phyloP scores from a whole-genome alignment of 306 rosid genomes.

The Oemleria cerasiformis region DNA sequence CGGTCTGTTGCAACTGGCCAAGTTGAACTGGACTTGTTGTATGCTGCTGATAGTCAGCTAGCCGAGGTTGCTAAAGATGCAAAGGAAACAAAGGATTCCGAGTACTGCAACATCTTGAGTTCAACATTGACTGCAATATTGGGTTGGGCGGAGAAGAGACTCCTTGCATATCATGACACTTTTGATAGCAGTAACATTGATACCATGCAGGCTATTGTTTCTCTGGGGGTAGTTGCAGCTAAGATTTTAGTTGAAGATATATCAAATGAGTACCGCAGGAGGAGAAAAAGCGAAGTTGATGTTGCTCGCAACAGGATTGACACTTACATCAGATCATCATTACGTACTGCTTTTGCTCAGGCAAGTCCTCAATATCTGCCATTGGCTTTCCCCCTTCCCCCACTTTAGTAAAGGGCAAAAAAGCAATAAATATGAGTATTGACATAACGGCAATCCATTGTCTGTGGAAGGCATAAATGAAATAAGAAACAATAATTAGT shows the following conservation, averaged over 20 bases:
- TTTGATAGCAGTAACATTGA: conserved; percentile 75
- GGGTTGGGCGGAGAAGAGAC: conserved; percentile 99
- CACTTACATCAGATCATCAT: conserved; percentile 90
- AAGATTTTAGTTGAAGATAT: conserved; percentile 89
- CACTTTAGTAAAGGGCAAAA: background rate
- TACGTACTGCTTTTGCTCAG: conserved; percentile 98
- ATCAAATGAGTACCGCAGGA: conserved; percentile 87
- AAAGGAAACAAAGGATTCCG: conserved; percentile 79
- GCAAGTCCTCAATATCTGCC: conserved; percentile 46
- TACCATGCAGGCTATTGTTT: conserved; percentile 87
- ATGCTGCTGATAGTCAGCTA: conserved; percentile 68
- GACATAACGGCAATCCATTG: background rate
- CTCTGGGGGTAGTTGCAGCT: conserved; percentile 91
- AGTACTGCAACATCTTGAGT: conserved; percentile 77
- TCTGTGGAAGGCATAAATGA: background rate
- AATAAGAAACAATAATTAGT: background rate
- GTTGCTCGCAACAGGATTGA: conserved; percentile 92
- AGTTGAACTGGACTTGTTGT: conserved; percentile 69
- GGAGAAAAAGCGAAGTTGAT: conserved; percentile 82
- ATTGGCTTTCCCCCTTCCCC: background rate
- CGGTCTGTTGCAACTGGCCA: conserved; percentile 93
- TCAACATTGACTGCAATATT: conserved; percentile 79
- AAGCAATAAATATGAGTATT: background rate
- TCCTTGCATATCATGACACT: conserved; percentile 97
- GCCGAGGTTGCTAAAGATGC: conserved; percentile 94